These are phyloP conservation scores for Eutrema japonicum DNA, from an alignment of 345 rosid genomes.

Conservation along the genomic window DNA sequence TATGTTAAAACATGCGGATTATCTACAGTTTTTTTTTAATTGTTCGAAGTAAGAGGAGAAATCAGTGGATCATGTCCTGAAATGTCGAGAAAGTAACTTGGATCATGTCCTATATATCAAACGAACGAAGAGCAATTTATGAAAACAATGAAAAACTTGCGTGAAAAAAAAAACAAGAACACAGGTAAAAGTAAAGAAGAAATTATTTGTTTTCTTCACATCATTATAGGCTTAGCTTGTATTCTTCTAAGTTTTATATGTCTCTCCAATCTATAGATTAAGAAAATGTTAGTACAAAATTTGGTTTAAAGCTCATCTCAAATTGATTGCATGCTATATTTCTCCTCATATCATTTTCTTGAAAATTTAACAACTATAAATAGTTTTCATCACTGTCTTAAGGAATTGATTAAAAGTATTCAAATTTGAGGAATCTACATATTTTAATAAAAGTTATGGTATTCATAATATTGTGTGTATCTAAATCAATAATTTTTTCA, in stretches of 20 bases:
- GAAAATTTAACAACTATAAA: background rate
- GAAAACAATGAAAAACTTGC: background rate
- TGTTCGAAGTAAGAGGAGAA: slow-evolving; percentile 13
- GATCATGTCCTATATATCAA: background rate
- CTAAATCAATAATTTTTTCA: background rate
- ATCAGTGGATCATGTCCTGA: slow-evolving; percentile 26
- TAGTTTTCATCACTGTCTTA: background rate
- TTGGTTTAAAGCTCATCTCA: background rate
- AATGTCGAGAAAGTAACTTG: slow-evolving; percentile 11
- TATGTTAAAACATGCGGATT: slow-evolving; percentile 18
- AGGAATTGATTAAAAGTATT: background rate
- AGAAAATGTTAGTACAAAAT: background rate
- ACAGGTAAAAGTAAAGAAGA: background rate
- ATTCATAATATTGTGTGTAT: background rate
- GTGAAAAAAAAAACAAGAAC: background rate
- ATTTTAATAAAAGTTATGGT: background rate
- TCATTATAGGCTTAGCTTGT: background rate
- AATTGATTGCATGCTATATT: background rate
- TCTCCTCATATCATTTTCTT: background rate
- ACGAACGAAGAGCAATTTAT: background rate
- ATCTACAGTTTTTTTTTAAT: background rate
- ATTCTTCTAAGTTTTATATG: background rate
- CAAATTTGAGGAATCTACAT: background rate
- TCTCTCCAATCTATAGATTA: background rate
- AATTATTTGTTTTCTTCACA: background rate